These are phyloP conservation scores for Davidsoniella neocaledoniae DNA, from an alignment of 2,329 filamentous ascomycete genomes.

Conservation along the genomic window DNA sequence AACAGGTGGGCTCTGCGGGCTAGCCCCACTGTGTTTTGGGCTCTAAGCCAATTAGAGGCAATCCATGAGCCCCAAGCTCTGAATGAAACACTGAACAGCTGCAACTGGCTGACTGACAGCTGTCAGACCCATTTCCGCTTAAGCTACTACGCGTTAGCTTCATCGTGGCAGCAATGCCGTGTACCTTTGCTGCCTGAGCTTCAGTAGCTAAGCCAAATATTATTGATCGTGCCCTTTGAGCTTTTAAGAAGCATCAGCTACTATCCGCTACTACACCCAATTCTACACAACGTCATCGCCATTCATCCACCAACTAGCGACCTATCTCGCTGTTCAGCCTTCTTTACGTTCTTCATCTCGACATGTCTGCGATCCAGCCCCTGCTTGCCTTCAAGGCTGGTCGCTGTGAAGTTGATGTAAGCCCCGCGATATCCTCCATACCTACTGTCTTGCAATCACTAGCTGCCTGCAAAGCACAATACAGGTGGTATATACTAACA, in stretches of 20 bases:
- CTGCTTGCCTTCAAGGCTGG: constrained; percentile 96
- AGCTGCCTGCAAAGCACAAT: background rate
- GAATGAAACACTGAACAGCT: background rate
- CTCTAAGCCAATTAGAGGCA: constrained; percentile 2
- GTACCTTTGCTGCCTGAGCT: constrained; percentile 6
- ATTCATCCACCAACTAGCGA: background rate
- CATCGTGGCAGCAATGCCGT: background rate
- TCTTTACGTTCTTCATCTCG: background rate
- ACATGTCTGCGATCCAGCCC: constrained; percentile 62
- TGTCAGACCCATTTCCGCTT: background rate
- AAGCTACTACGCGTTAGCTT: background rate
- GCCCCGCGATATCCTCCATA: constrained; percentile 17
- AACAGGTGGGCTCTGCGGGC: constrained; percentile 10
- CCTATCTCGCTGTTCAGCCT: background rate
- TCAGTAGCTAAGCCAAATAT: background rate
- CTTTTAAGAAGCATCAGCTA: background rate
- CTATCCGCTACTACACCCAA: background rate
- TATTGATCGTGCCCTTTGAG: background rate
- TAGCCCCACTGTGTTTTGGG: constrained; percentile 8
- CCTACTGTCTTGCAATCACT: constrained; percentile 1
- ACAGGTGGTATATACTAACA: constrained; percentile 4
- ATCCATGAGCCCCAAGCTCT: background rate
- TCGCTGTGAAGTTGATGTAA: constrained; percentile 67
- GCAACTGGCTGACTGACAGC: background rate
- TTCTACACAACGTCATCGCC: background rate